Base-by-base conservation (phyloP, 331 rosid species). In the Phaseolus coccineus region DNA sequence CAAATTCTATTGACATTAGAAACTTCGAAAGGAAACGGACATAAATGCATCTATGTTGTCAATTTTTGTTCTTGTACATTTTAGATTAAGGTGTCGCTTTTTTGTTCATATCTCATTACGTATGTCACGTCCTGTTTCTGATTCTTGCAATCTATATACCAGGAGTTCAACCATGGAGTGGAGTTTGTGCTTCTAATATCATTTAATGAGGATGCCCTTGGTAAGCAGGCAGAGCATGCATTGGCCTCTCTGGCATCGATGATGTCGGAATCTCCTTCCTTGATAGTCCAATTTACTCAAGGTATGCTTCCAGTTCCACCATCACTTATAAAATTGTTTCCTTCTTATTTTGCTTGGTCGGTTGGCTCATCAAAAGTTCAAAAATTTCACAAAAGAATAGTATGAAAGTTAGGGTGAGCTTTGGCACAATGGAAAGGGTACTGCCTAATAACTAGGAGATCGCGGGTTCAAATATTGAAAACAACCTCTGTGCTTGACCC, bases 121-220 rank as follows among this genome's bases (percentile, higher is more conserved):
- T 72, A 14, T 30, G 1, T 61, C 59, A 37, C 71, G 35, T 55
- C 16, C 73, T n/a, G 10, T 66, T 64, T 53, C 67, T 79, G 40
- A 69, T 71, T 82, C 62, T 62, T 12, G 40, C 56, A 63, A 46
- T 69, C 3, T 22, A 3, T 13, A n/a, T 55, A 51, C 8, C 88
- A 94, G 97, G 98, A 91, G 76, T 94, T 92, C 94, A 92, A 87
- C 86, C 73, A 82, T 31, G 98, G 98, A 3, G 86, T 95, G 42
- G 97, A 95, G 86, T 92, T 86, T 68, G 87, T 91, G 83, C 95
- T 87, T 88, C 88, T 92, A 81, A 83, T 92, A 67, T 91, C 94
- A 69, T 88, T 92, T 80, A 76, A 59, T 50, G 79, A 80, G 55
- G 82, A 65, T 79, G 88, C 85, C 73, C 78, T 75, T 63, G 83